Conservation (phyloP, 768 basidiomycete genomes). For the Fomitopsis serialis region DNA sequence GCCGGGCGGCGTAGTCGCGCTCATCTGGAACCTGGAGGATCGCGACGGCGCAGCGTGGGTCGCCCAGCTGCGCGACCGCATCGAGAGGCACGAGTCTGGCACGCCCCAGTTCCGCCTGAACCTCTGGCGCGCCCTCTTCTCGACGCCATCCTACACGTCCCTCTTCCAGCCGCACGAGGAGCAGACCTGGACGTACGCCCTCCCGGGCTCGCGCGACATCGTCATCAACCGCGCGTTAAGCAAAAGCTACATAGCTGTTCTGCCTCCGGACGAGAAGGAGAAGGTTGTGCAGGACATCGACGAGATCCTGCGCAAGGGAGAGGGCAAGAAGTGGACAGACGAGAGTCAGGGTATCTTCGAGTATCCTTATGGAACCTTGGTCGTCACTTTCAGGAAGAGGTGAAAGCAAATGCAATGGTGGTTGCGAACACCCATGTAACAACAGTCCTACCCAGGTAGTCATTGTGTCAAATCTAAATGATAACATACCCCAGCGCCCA, state of each 20-base stretch:
- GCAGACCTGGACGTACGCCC: slow-evolving; percentile 44
- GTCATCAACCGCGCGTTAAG: slow-evolving; percentile 65
- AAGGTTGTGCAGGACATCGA: slow-evolving; percentile 46
- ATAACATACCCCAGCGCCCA: too few species aligned
- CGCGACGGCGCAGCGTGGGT: slow-evolving; percentile 69
- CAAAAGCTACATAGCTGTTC: slow-evolving; percentile 80
- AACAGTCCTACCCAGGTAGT: too few species aligned
- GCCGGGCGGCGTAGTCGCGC: slow-evolving; percentile 60
- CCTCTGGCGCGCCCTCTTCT: slow-evolving; percentile 69
- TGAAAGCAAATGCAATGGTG: slow-evolving; percentile 12
- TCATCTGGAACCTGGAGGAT: slow-evolving; percentile 93
- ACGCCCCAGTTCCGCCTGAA: slow-evolving; percentile 80
- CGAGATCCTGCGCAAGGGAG: slow-evolving; percentile 50
- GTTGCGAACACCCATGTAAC: too few species aligned
- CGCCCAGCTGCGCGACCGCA: slow-evolving; percentile 59
- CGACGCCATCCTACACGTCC: slow-evolving; percentile 51
- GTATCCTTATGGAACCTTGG: slow-evolving; percentile 70
- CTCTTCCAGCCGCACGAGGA: slow-evolving; percentile 59
- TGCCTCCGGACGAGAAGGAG: slow-evolving; percentile 51
- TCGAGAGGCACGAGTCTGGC: slow-evolving; percentile 63
- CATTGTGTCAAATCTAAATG: too few species aligned
- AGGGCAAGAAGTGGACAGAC: slow-evolving; percentile 73
- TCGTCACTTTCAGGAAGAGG: slow-evolving; percentile 48
- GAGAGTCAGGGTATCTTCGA: slow-evolving; percentile 67
- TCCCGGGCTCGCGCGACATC: slow-evolving; percentile 48